Percentiles rank a stretch among this genome's conserved stretches.
phyloP scores from a whole-genome alignment of 768 basidiomycete genomes.

The Roridomyces roridus region DNA sequence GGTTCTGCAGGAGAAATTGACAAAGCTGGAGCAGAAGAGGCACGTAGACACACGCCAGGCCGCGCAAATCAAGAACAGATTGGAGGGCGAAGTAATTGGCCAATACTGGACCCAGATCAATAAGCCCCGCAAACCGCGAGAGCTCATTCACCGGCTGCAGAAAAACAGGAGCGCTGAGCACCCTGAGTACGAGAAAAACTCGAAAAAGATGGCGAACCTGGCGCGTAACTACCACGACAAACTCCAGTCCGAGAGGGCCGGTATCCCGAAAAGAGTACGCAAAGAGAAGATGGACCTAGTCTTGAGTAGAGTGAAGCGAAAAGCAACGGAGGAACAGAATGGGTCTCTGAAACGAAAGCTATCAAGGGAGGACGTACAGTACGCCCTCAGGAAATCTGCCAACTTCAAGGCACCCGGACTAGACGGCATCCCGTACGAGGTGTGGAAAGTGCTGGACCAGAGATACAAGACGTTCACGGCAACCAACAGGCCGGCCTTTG shows the following conservation, averaged over 20 bases:
- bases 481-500: background rate
- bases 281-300: background rate
- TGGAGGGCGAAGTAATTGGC: conserved; percentile 3
- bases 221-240: background rate
- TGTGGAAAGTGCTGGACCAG: background rate
- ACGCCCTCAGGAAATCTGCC: background rate
- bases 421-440: background rate
- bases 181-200: no score
- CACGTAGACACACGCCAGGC: no score
- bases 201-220: background rate
- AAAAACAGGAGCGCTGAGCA: background rate
- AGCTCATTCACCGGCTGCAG: conserved; percentile 16
- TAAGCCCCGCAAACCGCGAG: background rate
- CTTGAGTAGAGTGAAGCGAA: background rate
- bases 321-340: background rate
- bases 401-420: background rate
- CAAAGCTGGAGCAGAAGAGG: no score
- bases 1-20: no score
- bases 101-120: conserved; percentile 20
- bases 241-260: background rate
- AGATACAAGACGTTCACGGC: background rate
- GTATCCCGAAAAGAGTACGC: background rate
- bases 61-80: no score
- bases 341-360: background rate
- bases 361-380: background rate